Conservation (phyloP, 176 grass and related monocot species). For the Melocanna baccifera region DNA sequence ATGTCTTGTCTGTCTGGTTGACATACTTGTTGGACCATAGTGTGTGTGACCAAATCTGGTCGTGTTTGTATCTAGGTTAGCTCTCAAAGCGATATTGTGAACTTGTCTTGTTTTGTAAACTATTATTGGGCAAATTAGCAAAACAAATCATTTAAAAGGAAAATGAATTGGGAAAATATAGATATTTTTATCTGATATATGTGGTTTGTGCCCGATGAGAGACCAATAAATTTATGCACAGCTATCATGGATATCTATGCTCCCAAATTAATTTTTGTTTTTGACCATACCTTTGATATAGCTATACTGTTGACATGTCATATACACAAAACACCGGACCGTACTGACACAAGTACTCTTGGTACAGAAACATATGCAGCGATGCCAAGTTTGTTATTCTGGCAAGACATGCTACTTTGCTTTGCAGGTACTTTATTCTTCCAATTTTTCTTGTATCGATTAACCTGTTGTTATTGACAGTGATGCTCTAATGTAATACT, state of each 20-base stretch:
- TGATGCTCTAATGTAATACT: constrained; percentile 1
- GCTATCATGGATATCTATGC: neutral
- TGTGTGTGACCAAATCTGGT: neutral
- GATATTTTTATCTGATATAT: neutral
- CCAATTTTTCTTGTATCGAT: neutral
- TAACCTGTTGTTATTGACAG: neutral
- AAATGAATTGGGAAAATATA: neutral
- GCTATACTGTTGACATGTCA: neutral
- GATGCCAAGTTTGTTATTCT: constrained; percentile 84
- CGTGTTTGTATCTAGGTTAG: neutral
- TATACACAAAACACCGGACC: constrained; percentile 6
- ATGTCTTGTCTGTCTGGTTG: neutral
- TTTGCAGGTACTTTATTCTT: constrained; percentile 69
- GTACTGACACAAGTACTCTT: constrained; percentile 36
- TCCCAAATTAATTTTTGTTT: neutral
- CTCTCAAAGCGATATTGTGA: neutral
- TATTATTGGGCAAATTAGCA: neutral
- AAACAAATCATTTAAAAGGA: neutral
- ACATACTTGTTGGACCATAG: neutral
- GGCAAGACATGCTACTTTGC: constrained; percentile 87
- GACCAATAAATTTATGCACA: neutral
- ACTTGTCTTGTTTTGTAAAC: neutral
- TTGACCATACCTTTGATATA: neutral
- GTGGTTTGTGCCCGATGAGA: neutral
- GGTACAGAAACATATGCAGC: constrained; percentile 80